A percentile compares a stretch with the other conserved stretches of the same genome.
Conservation (phyloP, 1,139 yeast genomes). For the Yamadazyma buinensis region DNA sequence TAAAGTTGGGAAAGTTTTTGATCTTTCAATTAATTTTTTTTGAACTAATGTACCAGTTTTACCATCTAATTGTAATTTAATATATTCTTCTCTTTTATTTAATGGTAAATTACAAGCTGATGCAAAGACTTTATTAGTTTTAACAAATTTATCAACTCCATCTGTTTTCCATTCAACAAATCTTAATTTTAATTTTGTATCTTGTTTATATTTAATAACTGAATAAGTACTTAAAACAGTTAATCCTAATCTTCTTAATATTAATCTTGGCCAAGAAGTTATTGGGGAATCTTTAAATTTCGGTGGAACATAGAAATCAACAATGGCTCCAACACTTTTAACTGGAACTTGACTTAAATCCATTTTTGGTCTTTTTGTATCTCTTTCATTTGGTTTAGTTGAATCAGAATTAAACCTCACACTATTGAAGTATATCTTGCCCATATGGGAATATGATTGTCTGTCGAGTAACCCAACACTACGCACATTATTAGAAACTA, state of each 20-base stretch:
- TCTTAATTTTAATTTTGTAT: conserved; percentile 34
- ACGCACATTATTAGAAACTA: background rate
- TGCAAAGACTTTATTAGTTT: conserved; percentile 42
- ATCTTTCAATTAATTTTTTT: conserved; percentile 26
- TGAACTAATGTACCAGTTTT: conserved; percentile 32
- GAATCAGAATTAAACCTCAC: background rate
- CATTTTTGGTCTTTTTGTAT: conserved; percentile 18
- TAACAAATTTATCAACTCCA: conserved; percentile 40
- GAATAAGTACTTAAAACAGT: conserved; percentile 43
- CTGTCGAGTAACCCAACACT: background rate
- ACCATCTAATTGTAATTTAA: conserved; percentile 30
- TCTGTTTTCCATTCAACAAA: conserved; percentile 45
- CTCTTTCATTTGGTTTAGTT: too few species aligned
- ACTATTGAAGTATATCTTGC: background rate
- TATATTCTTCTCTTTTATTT: conserved; percentile 25
- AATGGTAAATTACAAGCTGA: conserved; percentile 34
- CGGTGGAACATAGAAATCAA: conserved; percentile 46
- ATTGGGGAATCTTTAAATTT: conserved; percentile 27
- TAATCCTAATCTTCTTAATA: conserved; percentile 36
- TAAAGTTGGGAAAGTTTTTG: conserved; percentile 50
- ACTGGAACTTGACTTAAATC: conserved; percentile 40
- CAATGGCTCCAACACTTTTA: conserved; percentile 38
- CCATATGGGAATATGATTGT: too few species aligned
- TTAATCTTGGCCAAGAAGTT: conserved; percentile 35
- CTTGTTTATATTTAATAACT: conserved; percentile 39